A percentile compares a stretch with the other conserved stretches of the same genome.
Evolutionary conservation across 2,329 filamentous ascomycete species (phyloP).

Genomic region (Pseudogymnoascus sp.): DNA sequence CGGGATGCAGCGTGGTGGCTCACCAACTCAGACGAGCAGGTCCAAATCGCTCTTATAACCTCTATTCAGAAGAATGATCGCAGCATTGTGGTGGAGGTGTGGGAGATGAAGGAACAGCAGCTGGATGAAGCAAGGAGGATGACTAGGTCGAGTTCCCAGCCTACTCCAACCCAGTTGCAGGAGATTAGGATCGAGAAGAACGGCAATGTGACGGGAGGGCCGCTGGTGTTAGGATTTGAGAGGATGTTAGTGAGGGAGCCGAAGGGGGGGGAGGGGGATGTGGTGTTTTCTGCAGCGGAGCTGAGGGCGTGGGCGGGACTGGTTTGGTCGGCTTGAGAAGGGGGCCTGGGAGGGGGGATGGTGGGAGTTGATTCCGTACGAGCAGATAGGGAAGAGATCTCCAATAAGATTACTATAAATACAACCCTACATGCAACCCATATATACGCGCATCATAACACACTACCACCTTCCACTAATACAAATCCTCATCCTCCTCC

Average conservation of each 20-base stretch:
- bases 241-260: not conserved
- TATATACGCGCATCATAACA: not conserved
- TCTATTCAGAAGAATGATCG: slow-evolving; percentile 20
- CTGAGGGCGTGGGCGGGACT: too few relatives aligned
- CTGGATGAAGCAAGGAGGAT: slow-evolving; percentile 18
- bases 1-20: not conserved
- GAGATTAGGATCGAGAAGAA: not conserved
- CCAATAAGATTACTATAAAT: slow-evolving; percentile 2
- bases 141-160: slow-evolving; percentile 21
- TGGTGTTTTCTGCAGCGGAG: too few relatives aligned
- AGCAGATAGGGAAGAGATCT: not conserved
- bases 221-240: not conserved
- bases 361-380: too few relatives aligned
- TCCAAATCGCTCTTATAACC: not conserved
- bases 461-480: slow-evolving; percentile 15
- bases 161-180: not conserved
- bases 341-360: too few relatives aligned
- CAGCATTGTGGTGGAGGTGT: slow-evolving; percentile 28
- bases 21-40: not conserved
- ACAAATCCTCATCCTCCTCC: slow-evolving; percentile 30
- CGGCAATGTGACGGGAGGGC: not conserved
- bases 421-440: not conserved
- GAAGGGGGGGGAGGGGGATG: not conserved
- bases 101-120: slow-evolving; percentile 17
- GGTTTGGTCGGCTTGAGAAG: too few relatives aligned